Evolutionary conservation across 306 rosid species (phyloP), one percentile per base, ranked within the genome.

Genomic region (Quercus parvula): DNA sequence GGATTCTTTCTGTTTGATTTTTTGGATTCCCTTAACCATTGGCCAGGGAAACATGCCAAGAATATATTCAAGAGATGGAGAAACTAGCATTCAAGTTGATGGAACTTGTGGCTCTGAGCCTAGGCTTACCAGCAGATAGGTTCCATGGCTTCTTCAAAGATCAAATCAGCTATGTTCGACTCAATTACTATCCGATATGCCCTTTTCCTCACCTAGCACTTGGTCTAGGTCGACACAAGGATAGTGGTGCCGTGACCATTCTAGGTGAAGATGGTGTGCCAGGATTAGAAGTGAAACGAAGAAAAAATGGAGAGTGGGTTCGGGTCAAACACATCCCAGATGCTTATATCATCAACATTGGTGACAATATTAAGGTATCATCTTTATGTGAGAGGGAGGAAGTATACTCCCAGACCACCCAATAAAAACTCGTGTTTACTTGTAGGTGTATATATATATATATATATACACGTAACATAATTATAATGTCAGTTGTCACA

Each of bases 261-360:
- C 78, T 84, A 1, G 81, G 75, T 71, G 81, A 71, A 8, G 87
- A 84, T 19, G 78, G 72, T 1, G 86, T 79, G 41, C 81, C 56
- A 5, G 84, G 86, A 5, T 56, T 84, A 1, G 46, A 38, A 38
- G 46, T 38, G 46, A 38, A 35, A 6, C 44, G 44, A 35, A 35
- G 2, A 38, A 38, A 38, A 38, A 38, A 92, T 74, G 88, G 87
- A 44, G 88, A 86, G 30, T 94, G 99, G 97, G 75, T 92, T 72
- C 85, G 77, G 0, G 94, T 92, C 18, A 85, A 74, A 20, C 97
- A 97, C 8, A 74, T 66, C 61, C 79, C 81, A 11, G 74, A 92
- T 91, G 87, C 97, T 5, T 91, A 74, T 62, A 86, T 94, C 64
- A 79, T 94, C 31, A 92, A 94, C 73, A 78, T 92, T 64, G 97